These are phyloP conservation scores for Cercospora sp. DNA, from an alignment of 2,329 filamentous ascomycete species.

Conservation along the genomic window DNA sequence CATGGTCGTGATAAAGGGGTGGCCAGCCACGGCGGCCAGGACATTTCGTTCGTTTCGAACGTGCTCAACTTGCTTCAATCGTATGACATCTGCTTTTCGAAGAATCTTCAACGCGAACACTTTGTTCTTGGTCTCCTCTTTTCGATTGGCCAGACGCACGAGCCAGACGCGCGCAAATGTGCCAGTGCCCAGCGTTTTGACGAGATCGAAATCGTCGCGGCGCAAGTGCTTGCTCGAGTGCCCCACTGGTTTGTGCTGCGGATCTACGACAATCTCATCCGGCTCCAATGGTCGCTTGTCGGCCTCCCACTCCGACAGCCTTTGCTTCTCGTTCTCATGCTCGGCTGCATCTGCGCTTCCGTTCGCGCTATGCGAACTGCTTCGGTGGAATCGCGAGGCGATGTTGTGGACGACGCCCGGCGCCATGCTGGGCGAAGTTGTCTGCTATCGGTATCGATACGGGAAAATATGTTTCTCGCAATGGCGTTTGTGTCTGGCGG, in stretches of 20 bases:
- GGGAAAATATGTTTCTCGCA: not conserved
- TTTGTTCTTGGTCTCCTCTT: slow-evolving; percentile 46
- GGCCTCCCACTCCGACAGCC: slow-evolving; percentile 50
- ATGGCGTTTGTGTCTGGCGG: not conserved
- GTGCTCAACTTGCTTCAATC: slow-evolving; percentile 83
- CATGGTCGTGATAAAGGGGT: slow-evolving; percentile 81
- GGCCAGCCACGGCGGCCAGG: slow-evolving; percentile 72
- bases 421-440: slow-evolving; percentile 30
- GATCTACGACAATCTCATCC: slow-evolving; percentile 46
- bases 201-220: slow-evolving; percentile 65
- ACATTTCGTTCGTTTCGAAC: slow-evolving; percentile 80
- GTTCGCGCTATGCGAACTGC: slow-evolving; percentile 32
- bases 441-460: not conserved
- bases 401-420: slow-evolving; percentile 39
- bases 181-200: slow-evolving; percentile 78
- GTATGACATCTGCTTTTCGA: slow-evolving; percentile 67
- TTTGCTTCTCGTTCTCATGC: slow-evolving; percentile 51
- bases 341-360: slow-evolving; percentile 29
- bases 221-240: slow-evolving; percentile 50
- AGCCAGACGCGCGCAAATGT: slow-evolving; percentile 78
- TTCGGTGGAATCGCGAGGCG: slow-evolving; percentile 39
- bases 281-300: slow-evolving; percentile 47
- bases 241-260: slow-evolving; percentile 48
- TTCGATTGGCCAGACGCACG: slow-evolving; percentile 61
- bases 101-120: slow-evolving; percentile 83